These are phyloP conservation scores for Lathyrus tuberosus DNA, from an alignment of 306 rosid genomes.

Conservation along the genomic window DNA sequence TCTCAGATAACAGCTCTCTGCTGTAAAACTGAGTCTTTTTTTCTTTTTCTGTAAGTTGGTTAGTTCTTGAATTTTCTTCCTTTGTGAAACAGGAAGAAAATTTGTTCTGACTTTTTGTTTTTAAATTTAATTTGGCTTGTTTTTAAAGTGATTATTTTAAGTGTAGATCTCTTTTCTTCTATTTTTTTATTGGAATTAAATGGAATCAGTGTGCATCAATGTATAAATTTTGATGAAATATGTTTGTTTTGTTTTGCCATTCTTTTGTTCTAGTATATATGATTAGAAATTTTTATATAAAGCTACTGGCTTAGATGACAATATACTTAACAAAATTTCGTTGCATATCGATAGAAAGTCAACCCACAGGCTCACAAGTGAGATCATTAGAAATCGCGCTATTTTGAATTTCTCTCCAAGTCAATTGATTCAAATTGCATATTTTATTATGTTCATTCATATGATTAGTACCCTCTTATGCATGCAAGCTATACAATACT, in stretches of 20 bases:
- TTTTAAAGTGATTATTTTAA: conserved; percentile 12
- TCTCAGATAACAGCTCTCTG: conserved; percentile 29
- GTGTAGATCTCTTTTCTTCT: conserved; percentile 28
- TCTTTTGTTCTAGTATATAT: too few relatives aligned
- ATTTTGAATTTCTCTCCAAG: too few relatives aligned
- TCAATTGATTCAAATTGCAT: too few relatives aligned
- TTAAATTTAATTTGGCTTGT: conserved; percentile 29
- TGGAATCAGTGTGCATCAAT: conserved; percentile 27
- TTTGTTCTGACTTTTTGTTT: background rate
- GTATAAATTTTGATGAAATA: conserved; percentile 37
- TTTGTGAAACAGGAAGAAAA: background rate
- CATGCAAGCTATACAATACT: too few relatives aligned
- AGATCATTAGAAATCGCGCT: too few relatives aligned
- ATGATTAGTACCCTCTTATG: too few relatives aligned
- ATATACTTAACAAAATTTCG: too few relatives aligned
- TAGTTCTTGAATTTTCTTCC: conserved; percentile 15
- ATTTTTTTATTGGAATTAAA: conserved; percentile 31
- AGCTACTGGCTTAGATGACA: too few relatives aligned
- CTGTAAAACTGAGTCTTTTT: conserved; percentile 1
- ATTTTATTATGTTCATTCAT: too few relatives aligned
- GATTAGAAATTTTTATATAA: too few relatives aligned
- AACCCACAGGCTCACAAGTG: too few relatives aligned
- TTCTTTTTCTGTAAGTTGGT: conserved; percentile 12
- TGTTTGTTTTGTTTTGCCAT: background rate
- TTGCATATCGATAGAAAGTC: too few relatives aligned